Base-by-base conservation (phyloP, 192 early-diverging fungal genomes). In the Coemansia sp. region DNA sequence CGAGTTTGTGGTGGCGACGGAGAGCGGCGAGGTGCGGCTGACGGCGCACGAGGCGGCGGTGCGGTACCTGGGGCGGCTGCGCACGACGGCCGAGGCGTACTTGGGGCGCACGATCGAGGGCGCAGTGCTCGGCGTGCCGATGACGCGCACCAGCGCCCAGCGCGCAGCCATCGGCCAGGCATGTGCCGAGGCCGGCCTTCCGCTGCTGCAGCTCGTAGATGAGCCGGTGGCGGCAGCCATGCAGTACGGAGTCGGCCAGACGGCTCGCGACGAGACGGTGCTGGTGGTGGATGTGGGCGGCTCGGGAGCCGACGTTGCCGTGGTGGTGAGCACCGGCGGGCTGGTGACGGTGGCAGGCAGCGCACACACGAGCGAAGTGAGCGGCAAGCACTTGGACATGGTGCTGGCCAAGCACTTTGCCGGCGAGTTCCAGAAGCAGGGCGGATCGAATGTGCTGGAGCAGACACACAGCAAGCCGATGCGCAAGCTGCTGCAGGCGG, bases 181-280 rank as follows among this genome's bases (percentile, higher is more conserved):
- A 38, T 88, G 90, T 61, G 80, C 81, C 22, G 86, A 83, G 54
- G 93, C 94, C 31, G 94, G 93, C 16, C 87, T 97, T 68, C 83
- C 83, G 35, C 85, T 90, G 22, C 82, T 91, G 52, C 91, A 91
- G 84, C 85, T 92, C 48, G 85, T 98, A 21, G 82, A 89, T 37
- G 96, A 98, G 80, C 92, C 96, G 26, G 86, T 90, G 62, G 95
- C 95, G 26, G 94, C 94, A 58, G 92, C 89, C 41, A 78, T 98
- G 55, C 88, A 93, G 48, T 98, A 93, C 66, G 87, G 90, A 56
- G 70, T 88, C 62, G 86, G 85, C 25, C 72, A 84, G 68, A 65
- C 75, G 14, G 77, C 82, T 62, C 62, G 82, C 45, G 95, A 98
- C 69, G 87, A 86, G 60, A 84, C 87, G 25, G 85, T 90, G n/a